Base-by-base conservation (phyloP, 257 asterid species). In the Vinca minor region DNA sequence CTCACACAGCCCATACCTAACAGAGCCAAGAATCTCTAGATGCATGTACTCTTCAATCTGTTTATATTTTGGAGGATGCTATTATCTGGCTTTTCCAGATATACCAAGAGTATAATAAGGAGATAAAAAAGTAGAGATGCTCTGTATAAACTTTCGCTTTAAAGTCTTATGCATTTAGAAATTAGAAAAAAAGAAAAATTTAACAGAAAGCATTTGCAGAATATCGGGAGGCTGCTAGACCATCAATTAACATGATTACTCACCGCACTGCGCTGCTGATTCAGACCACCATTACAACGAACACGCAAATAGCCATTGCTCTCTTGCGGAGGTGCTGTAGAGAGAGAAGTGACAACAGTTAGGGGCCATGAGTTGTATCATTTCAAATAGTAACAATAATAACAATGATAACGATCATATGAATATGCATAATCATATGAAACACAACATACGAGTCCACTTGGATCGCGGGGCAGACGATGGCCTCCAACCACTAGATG, bases 231-330 rank as follows among this genome's bases (percentile, higher is more conserved):
- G 42, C 58, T 25, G 36, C 61, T n/a, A n/a, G n/a, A n/a, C n/a
- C 34, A 47, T 36, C 35, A 59, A 36, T 15, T 9, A 48, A 10
- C 36, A 29, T 47, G 55, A 31, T 31, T 52, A 64, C 69, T 63
- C 75, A 93, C 97, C 73, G 98, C 98, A 80, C 83, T 93, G 74
- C 98, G 84, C 75, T 93, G 97, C 82, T 93, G 97, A 72, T 90
- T 93, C 71, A 93, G 85, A 74, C 98, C 98, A 48, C 98, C 98
- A 75, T 93, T 93, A 78, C 98, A 93, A 61, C 97, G 95, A 74
- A 93, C 97, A 62, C 98, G 91, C 61, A 93, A 74, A 77, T 93
- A 93, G 35, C 98, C 98, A 81, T 84, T 92, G 77, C 82, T 82
- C 78, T 84, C 88, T 62, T 64, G 69, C 23, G 92, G 78, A 70